phyloP scores from a whole-genome alignment of 176 grass and related monocot genomes.

The Raddia distichophylla region DNA sequence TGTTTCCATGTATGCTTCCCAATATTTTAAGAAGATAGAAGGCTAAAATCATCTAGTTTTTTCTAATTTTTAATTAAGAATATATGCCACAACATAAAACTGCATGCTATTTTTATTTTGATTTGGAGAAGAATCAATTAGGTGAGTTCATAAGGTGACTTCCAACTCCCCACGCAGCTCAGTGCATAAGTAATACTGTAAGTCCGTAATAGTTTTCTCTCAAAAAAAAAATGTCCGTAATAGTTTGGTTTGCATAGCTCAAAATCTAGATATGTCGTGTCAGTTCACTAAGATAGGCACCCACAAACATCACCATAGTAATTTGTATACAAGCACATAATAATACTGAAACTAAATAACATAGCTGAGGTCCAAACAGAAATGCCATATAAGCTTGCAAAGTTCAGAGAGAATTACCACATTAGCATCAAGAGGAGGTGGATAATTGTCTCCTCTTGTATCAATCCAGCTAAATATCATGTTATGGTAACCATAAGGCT shows the following conservation, averaged over 20 bases:
- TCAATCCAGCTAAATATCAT: constrained; percentile 99
- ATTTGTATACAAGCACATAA: constrained; percentile 7
- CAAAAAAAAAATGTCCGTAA: too few relatives aligned
- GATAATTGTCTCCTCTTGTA: constrained; percentile 81
- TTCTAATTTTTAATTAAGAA: constrained; percentile 2
- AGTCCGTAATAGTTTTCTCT: neutral
- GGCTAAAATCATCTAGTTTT: neutral
- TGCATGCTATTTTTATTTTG: neutral
- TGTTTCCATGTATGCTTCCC: neutral
- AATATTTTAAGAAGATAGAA: constrained; percentile 17
- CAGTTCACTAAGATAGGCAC: neutral
- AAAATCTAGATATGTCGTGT: neutral
- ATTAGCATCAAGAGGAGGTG: constrained; percentile 92
- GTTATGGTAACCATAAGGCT: constrained; percentile 97
- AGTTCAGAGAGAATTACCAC: constrained; percentile 62
- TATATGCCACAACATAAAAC: neutral
- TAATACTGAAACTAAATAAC: neutral
- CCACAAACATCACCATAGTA: neutral
- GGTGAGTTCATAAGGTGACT: neutral
- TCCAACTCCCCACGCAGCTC: neutral
- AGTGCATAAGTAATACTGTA: neutral
- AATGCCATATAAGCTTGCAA: neutral
- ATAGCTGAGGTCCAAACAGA: constrained; percentile 7
- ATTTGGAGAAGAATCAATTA: neutral
- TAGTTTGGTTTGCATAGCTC: neutral